phyloP scores from a whole-genome alignment of 192 early-diverging fungal genomes.

The Coemansia sp. region DNA sequence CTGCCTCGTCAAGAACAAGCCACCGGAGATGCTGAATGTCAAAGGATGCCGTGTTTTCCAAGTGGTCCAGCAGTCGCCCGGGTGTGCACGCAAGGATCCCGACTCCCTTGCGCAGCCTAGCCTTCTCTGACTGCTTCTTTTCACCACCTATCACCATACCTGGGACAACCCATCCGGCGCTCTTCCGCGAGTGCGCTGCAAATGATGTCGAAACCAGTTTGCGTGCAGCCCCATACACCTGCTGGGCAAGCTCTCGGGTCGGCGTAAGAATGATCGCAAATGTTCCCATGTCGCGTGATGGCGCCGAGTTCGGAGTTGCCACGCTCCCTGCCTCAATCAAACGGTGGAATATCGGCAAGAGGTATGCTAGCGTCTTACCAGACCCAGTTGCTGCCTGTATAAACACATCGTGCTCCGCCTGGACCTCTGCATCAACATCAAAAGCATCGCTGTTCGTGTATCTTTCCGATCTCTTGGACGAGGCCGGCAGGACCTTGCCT shows the following conservation, averaged over 20 bases:
- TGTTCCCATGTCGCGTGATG: constrained; percentile 77
- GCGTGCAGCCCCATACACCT: constrained; percentile 80
- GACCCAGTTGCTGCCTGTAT: constrained; percentile 97
- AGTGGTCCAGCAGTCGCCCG: constrained; percentile 87
- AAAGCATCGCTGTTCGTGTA: constrained; percentile 23
- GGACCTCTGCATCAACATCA: constrained; percentile 49
- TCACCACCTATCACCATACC: constrained; percentile 82
- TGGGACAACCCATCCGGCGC: constrained; percentile 75
- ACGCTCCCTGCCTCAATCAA: constrained; percentile 67
- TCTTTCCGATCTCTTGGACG: not conserved
- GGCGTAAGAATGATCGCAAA: constrained; percentile 92
- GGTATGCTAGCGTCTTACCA: constrained; percentile 94
- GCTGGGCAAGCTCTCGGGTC: constrained; percentile 97
- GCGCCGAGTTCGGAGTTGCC: constrained; percentile 30
- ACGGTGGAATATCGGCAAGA: constrained; percentile 89
- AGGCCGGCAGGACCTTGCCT: constrained; percentile 32
- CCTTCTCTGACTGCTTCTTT: constrained; percentile 79
- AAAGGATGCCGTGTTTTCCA: constrained; percentile 84
- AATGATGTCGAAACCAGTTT: constrained; percentile 52
- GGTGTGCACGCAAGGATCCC: constrained; percentile 93
- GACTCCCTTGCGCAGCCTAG: constrained; percentile 79
- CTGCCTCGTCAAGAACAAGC: constrained; percentile 98
- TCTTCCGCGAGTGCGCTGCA: constrained; percentile 50
- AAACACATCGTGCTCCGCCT: constrained; percentile 71
- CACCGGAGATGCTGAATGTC: constrained; percentile 82